Percentiles rank a stretch among this genome's conserved stretches.
Conservation (phyloP, 805 yeast species). For the Kluyveromyces lactis region DNA sequence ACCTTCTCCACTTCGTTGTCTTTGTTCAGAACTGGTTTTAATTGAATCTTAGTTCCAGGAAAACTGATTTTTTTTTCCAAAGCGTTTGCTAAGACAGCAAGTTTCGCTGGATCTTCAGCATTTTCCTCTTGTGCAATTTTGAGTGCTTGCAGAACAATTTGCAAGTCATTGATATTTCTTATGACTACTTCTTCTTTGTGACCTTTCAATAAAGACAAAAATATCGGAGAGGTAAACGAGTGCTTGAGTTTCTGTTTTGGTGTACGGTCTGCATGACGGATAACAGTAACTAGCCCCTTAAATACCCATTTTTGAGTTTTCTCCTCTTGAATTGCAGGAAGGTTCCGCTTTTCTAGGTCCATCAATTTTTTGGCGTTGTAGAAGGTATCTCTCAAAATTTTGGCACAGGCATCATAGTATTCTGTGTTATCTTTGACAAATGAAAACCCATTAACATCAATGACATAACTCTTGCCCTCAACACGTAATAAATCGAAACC, state of each 20-base stretch:
- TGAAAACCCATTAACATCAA: constrained; percentile 96
- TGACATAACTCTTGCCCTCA: constrained; percentile 79
- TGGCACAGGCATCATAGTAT: constrained; percentile 79
- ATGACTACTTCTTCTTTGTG: constrained; percentile 95
- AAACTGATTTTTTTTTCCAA: constrained; percentile 80
- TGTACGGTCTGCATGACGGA: constrained; percentile 96
- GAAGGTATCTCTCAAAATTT: constrained; percentile 68
- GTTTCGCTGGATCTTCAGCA: constrained; percentile 73
- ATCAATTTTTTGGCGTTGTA: constrained; percentile 47
- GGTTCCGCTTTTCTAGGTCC: constrained; percentile 31
- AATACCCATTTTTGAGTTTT: constrained; percentile 85
- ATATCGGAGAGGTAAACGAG: constrained; percentile 81
- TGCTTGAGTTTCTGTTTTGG: constrained; percentile 97
- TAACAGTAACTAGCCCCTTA: constrained; percentile 84
- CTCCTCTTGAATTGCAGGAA: constrained; percentile 32
- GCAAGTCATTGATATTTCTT: constrained; percentile 77
- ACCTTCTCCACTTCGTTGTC: constrained; percentile 83
- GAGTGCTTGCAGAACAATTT: constrained; percentile 78
- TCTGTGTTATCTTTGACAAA: constrained; percentile 87
- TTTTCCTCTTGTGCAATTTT: constrained; percentile 69
- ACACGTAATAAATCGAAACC: constrained; percentile 94
- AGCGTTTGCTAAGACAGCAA: constrained; percentile 70
- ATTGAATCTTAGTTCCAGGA: constrained; percentile 94
- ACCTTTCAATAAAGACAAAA: constrained; percentile 81
- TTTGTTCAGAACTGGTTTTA: constrained; percentile 73